phyloP scores from a whole-genome alignment of 345 rosid species.

The Erysimum cheiranthoides region DNA sequence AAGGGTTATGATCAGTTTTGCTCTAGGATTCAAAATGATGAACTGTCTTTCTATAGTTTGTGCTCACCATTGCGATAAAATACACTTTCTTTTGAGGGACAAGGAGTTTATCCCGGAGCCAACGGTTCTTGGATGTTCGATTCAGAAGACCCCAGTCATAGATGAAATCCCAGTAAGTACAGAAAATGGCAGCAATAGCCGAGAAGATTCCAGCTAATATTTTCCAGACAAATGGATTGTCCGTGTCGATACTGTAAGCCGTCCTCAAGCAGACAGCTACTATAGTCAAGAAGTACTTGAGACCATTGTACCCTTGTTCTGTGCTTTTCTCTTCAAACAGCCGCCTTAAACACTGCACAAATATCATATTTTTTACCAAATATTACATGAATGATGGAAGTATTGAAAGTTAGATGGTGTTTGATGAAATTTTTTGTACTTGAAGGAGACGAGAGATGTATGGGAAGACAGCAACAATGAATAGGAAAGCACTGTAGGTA shows the following conservation, averaged over 20 bases:
- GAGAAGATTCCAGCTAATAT: constrained; percentile 57
- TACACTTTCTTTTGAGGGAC: constrained; percentile 58
- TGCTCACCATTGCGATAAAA: constrained; percentile 63
- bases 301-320: constrained; percentile 64
- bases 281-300: constrained; percentile 64
- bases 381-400: constrained; percentile 1
- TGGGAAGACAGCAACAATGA: constrained; percentile 68
- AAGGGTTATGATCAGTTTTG: not conserved
- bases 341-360: constrained; percentile 63
- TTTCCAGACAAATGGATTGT: constrained; percentile 45
- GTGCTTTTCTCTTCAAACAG: constrained; percentile 64
- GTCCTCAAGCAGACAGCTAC: constrained; percentile 69
- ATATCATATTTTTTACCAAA: not conserved
- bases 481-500: constrained; percentile 52
- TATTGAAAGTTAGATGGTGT: not conserved
- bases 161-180: constrained; percentile 77
- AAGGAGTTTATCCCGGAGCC: constrained; percentile 82
- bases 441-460: constrained; percentile 63
- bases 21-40: constrained; percentile 1
- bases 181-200: constrained; percentile 52
- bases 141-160: constrained; percentile 81
- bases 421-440: constrained; percentile 38
- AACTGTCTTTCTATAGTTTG: not conserved
- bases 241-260: constrained; percentile 47
- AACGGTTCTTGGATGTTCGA: constrained; percentile 58